Evolutionary conservation across 306 rosid genomes (phyloP), one percentile per base, ranked within the genome.

Genomic region (Sicyos baderoa): DNA sequence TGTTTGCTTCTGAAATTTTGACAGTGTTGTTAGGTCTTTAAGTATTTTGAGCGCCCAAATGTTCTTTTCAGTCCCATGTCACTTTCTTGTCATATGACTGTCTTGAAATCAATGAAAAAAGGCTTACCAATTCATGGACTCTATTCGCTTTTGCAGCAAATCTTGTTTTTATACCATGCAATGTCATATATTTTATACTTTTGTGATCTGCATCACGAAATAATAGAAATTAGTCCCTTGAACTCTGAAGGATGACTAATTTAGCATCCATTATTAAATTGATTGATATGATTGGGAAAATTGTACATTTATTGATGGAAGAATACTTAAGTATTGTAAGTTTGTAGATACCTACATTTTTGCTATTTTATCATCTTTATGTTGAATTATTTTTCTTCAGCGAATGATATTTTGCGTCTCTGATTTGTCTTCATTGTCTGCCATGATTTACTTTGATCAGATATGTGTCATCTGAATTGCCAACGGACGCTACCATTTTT

Each of bases 381-480:
- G 54, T 45, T 45, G 7, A 21, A 12, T 19, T 47, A 11, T 11
- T 66, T 22, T 66, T 66, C 42, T 66, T 45, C 6, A 1, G 27
- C 6, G 27, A 49, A 49, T 49, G 18, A 18, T 15, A 22, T 21
- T 44, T 40, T 69, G 12, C 12, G 9, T 25, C 16, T 67, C 44
- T 67, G 57, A 47, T 47, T 67, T 67, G 56, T 67, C 18, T 53
- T 53, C 10, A 9, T 37, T 9, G 74, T 35, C 10, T 29, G 52
- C 51, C 35, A 14, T 54, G 52, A 40, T 62, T n/a, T 73, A 27
- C 42, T 47, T 74, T 74, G 13, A 65, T 82, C 85, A 94, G 99
- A 86, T 83, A 85, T 56, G 85, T 90, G 35, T 85, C 96, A 35
- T 90, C 97, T 79, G 97, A 94, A 75, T 64, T 94, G 84, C 82